Evolutionary conservation across 1,284 basidiomycete species (phyloP).

Genomic region (Moniliella sp.): DNA sequence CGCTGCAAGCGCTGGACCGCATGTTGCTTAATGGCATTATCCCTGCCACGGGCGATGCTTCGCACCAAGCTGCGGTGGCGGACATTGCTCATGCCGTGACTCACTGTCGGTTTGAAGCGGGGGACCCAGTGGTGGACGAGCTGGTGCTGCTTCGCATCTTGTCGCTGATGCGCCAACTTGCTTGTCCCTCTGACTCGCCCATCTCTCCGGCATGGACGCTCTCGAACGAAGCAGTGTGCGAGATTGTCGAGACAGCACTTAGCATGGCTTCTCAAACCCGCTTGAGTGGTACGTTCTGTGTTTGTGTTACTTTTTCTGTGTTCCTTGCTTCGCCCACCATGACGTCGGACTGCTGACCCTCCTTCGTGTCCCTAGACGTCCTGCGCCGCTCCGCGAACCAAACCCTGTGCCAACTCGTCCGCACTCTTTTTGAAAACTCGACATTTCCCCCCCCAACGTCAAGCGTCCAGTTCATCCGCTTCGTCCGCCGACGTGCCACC

Average conservation of each 20-base stretch:
- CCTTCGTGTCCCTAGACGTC: no score
- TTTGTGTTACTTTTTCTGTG: no score
- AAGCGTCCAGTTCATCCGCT: no score
- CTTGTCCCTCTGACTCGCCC: slow-evolving; percentile 40
- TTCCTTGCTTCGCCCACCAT: no score
- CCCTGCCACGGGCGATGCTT: slow-evolving; percentile 5
- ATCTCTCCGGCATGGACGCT: no score
- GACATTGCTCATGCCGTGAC: slow-evolving; percentile 74
- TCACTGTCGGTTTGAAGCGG: slow-evolving; percentile 92
- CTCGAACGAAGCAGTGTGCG: slow-evolving; percentile 73
- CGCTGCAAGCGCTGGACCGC: slow-evolving; percentile 63
- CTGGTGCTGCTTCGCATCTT: slow-evolving; percentile 79
- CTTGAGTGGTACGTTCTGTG: slow-evolving; percentile 58
- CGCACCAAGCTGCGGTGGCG: slow-evolving; percentile 46
- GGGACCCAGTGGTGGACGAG: slow-evolving; percentile 54
- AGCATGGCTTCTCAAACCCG: slow-evolving; percentile 93
- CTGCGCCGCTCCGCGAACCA: slow-evolving; percentile 74
- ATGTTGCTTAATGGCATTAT: slow-evolving; percentile 63
- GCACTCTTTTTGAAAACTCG: slow-evolving; percentile 57
- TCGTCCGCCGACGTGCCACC: slow-evolving; percentile 7
- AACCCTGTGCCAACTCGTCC: slow-evolving; percentile 71
- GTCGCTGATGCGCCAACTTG: slow-evolving; percentile 58
- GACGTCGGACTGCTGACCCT: no score
- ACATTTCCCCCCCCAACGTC: slow-evolving; percentile 40
- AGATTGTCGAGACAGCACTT: slow-evolving; percentile 90